phyloP scores from a whole-genome alignment of 2,329 filamentous ascomycete species.

The Aspergillus sp. region DNA sequence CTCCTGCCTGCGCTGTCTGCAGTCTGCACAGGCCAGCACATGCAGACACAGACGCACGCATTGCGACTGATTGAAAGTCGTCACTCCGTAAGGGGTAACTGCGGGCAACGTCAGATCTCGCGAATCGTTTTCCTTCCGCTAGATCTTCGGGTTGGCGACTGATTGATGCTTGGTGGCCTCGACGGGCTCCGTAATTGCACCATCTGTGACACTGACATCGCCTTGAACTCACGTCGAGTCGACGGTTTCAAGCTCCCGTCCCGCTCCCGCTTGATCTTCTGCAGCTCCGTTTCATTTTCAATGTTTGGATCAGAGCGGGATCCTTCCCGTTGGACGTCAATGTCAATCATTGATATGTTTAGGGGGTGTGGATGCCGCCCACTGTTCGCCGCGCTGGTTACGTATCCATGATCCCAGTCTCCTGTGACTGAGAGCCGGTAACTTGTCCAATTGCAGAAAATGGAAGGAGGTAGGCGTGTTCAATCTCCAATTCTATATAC shows the following conservation, averaged over 20 bases:
- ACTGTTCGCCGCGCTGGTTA: too few relatives aligned
- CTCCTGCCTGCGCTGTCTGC: background rate
- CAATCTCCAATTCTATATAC: too few relatives aligned
- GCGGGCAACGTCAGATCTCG: background rate
- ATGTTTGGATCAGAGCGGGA: background rate
- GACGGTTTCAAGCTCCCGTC: background rate
- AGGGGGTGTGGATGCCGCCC: background rate
- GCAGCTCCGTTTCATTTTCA: too few relatives aligned
- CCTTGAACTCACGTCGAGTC: background rate
- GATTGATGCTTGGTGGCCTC: background rate
- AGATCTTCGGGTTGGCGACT: background rate
- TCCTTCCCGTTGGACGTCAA: background rate
- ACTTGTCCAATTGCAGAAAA: background rate
- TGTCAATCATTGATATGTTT: background rate
- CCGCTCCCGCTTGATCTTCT: background rate
- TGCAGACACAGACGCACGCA: too few relatives aligned
- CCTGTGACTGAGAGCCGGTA: background rate
- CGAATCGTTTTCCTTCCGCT: background rate
- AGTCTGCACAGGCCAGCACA: background rate
- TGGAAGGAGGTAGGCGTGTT: background rate
- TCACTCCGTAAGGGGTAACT: background rate
- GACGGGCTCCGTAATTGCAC: background rate
- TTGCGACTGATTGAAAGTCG: too few relatives aligned
- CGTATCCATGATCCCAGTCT: too few relatives aligned
- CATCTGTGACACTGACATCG: conserved; percentile 2